Conservation (phyloP, 2,329 filamentous ascomycete genomes). For the Fusarium haematococcum region DNA sequence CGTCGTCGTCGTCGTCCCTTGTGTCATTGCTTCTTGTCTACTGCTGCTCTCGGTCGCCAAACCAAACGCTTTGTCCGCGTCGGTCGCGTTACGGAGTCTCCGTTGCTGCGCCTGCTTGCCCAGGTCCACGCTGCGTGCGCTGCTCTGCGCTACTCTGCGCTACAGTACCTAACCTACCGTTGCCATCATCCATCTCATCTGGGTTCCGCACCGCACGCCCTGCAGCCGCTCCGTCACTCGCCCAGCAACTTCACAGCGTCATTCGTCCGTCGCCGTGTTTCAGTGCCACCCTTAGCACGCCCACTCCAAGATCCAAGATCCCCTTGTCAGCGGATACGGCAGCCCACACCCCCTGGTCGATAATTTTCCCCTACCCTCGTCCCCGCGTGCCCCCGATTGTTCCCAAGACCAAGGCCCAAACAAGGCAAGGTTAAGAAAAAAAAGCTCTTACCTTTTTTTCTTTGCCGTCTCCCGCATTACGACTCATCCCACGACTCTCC, state of each 20-base stretch:
- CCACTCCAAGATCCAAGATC: constrained; percentile 47
- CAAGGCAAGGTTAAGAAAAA: constrained; percentile 49
- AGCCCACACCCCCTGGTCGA: constrained; percentile 47
- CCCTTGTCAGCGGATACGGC: constrained; percentile 47
- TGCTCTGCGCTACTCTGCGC: not conserved
- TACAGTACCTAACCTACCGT: constrained; percentile 18
- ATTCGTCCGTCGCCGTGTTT: constrained; percentile 47
- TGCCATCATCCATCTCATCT: constrained; percentile 43
- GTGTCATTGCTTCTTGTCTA: constrained; percentile 22
- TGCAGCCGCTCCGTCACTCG: constrained; percentile 44
- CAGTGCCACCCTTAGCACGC: constrained; percentile 46
- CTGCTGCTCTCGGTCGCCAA: constrained; percentile 13
- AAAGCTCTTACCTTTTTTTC: constrained; percentile 52
- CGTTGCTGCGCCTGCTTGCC: constrained; percentile 39
- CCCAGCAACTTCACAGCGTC: constrained; percentile 41
- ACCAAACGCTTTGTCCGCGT: constrained; percentile 31
- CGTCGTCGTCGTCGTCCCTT: constrained; percentile 29
- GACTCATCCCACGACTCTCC: constrained; percentile 50
- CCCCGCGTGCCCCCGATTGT: constrained; percentile 47
- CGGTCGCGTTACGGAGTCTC: constrained; percentile 37
- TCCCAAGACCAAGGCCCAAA: constrained; percentile 48
- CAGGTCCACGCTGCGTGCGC: constrained; percentile 32
- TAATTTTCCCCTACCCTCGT: constrained; percentile 50
- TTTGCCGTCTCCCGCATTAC: constrained; percentile 45
- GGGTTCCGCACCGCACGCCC: constrained; percentile 40